Evolutionary conservation across 2,329 filamentous ascomycete species (phyloP).

Genomic region (Coleophoma eucalyptorum): DNA sequence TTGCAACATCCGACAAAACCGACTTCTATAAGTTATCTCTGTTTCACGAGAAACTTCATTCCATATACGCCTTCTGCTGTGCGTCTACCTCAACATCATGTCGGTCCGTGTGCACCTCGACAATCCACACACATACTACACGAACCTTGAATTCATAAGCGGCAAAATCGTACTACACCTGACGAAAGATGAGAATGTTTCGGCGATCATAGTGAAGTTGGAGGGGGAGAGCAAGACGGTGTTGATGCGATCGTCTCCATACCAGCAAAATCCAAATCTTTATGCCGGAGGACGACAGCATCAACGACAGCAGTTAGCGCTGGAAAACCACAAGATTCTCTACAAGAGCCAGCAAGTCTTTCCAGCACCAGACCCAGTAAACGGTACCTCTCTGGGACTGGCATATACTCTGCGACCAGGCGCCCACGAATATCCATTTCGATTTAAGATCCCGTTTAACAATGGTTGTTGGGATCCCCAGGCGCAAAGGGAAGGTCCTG

Average conservation of each 20-base stretch:
- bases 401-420: conserved; percentile 63
- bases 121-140: conserved; percentile 67
- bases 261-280: background rate
- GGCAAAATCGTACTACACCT: conserved; percentile 56
- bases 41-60: background rate
- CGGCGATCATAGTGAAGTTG: conserved; percentile 75
- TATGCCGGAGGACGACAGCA: conserved; percentile 8
- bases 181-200: conserved; percentile 65
- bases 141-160: conserved; percentile 71
- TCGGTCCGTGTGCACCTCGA: conserved; percentile 65
- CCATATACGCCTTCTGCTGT: background rate
- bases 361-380: conserved; percentile 40
- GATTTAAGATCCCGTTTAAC: conserved; percentile 75
- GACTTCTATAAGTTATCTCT: background rate
- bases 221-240: conserved; percentile 75
- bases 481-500: conserved; percentile 49
- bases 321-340: conserved; percentile 68
- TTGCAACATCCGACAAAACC: background rate
- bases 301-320: conserved; percentile 30
- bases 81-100: conserved; percentile 38
- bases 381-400: conserved; percentile 15
- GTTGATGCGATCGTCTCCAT: conserved; percentile 18
- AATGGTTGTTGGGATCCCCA: conserved; percentile 52
- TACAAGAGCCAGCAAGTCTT: conserved; percentile 74
- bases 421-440: conserved; percentile 72